Base-by-base conservation (phyloP, 2,329 filamentous ascomycete species). In the Penicillium sp. region DNA sequence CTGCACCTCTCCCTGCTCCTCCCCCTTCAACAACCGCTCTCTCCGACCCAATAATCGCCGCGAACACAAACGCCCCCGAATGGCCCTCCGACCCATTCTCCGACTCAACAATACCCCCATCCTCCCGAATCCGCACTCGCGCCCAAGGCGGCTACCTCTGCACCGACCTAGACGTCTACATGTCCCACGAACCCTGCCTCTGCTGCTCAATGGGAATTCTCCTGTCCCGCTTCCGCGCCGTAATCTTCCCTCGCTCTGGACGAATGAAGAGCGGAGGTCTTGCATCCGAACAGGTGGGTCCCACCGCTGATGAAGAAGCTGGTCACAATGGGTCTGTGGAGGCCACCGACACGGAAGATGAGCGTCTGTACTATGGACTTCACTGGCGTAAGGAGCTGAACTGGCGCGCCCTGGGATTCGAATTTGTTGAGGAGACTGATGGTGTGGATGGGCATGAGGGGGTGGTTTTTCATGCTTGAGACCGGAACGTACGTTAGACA, bases 141-240 rank as follows among this genome's bases (percentile, higher is more conserved):
- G 88, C 94, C 68, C 62, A 87, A 28, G 89, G 90, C 60, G 92
- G 92, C 47, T 99, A 99, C 69, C 84, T 99, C 18, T 97, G 92
- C 74, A 90, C 95, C 60, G 89, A 90, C 48, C 81, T 99, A 27
- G 92, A 97, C 71, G 82, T 99, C 50, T 97, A 96, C 74, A 79
- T 95, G 54, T 96, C 92, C 2, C 92, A 97, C 67, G 94, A 99
- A 74, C 94, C 94, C 5, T 99, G 94, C 69, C 83, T 95, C 54
- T 95, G 95, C 83, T 99, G 94, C 74, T 90, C 89, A 31, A 97
- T 97, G 94, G 94, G 90, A 1, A 88, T 97, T 62, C 79, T 97
- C 20, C 92, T 97, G 69, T 96, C 92, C 8, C 84, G 94, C 45
- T 96, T 99, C 80, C 86, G 89, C 40, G 86, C 88, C 47, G 88